Evolutionary conservation across 1,139 yeast species (phyloP).

Genomic region (Meyerozyma sp.): DNA sequence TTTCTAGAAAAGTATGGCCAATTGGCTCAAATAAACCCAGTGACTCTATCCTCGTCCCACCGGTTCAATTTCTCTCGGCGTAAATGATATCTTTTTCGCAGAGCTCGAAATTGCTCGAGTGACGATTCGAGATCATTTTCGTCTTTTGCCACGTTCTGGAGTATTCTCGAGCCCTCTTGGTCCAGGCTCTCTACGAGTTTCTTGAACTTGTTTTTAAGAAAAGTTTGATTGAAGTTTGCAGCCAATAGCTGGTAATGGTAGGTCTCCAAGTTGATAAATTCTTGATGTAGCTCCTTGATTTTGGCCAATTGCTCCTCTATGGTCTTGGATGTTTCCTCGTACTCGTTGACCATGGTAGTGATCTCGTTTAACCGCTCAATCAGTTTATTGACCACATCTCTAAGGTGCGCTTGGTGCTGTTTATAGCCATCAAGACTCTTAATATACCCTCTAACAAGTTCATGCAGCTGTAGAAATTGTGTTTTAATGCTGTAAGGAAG

Average conservation of each 20-base stretch:
- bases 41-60: constrained; percentile 11
- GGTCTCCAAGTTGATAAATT: constrained; percentile 33
- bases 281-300: constrained; percentile 23
- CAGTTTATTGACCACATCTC: constrained; percentile 15
- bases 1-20: background rate
- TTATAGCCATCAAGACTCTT: constrained; percentile 20
- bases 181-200: constrained; percentile 21
- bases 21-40: constrained; percentile 1
- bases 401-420: constrained; percentile 12
- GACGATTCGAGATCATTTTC: constrained; percentile 13
- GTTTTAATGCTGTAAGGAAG: constrained; percentile 24
- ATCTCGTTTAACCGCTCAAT: constrained; percentile 20
- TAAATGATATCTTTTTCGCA: constrained; percentile 7
- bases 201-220: constrained; percentile 23
- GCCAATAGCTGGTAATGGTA: constrained; percentile 37
- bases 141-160: constrained; percentile 8
- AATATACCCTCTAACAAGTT: constrained; percentile 28
- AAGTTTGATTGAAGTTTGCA: constrained; percentile 31
- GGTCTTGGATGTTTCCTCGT: constrained; percentile 16
- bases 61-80: constrained; percentile 10
- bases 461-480: constrained; percentile 23
- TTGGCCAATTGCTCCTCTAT: constrained; percentile 23
- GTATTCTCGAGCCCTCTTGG: constrained; percentile 17
- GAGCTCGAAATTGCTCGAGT: constrained; percentile 1
- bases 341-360: constrained; percentile 20